Base-by-base conservation (phyloP, 2,329 filamentous ascomycete species). In the Coniochaeta hoffmannii region DNA sequence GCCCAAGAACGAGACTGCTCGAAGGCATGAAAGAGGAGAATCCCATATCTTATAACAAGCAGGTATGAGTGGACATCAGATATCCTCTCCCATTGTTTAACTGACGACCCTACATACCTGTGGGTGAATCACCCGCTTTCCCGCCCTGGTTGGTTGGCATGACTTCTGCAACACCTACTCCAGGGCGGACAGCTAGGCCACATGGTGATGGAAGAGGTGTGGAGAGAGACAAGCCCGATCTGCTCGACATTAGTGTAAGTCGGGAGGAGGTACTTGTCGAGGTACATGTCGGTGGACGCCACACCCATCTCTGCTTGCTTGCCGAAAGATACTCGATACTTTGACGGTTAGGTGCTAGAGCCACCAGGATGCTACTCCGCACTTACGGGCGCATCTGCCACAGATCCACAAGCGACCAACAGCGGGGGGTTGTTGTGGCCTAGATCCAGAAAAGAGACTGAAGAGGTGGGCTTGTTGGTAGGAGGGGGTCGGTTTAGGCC, bases 1-100 rank as follows among this genome's bases (percentile, higher is more conserved):
- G 12, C 15, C 41, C 41, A 46, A 11, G 41, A 46, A 46, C 41
- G 12, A n/a, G n/a, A 46, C 41, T 28, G 22, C 22, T 46, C 41
- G 30, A 41, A 51, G 49, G 49, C 49, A 51, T 51, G 49, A 51
- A 51, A 51, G 49, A 51, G 49, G 49, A 51, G 49, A 51, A 51
- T 51, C 14, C 3, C 49, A 51, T 51, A 51, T 32, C 49, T 51
- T 51, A 51, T 51, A 51, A 51, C 41, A 15, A 28, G 41, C 19
- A 24, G 24, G 41, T 22, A 46, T 46, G 19, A 26, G 41, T 24
- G 41, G 41, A 28, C 49, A 51, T 34, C 49, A 51, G 15, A 51
- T 51, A 31, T 6, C 49, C 49, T 34, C 49, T 34, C 49, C 49
- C 49, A 51, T 51, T 51, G 49, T 51, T 46, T n/a, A 41, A 24